phyloP scores from a whole-genome alignment of 805 yeast genomes.

The Wickerhamomyces bisporus region DNA sequence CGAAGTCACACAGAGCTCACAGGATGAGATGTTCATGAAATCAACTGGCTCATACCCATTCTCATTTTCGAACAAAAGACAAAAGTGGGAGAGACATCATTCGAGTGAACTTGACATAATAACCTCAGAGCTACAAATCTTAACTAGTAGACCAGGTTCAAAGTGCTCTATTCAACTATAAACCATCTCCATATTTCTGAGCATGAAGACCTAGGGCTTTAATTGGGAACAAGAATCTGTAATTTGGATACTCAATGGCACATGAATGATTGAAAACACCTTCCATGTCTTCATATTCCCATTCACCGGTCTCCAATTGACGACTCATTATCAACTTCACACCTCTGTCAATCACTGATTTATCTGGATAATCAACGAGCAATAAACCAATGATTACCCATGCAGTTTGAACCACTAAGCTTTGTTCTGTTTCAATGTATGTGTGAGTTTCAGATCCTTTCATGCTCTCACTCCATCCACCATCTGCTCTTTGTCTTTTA shows the following conservation, averaged over 20 bases:
- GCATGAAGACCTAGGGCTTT: slow-evolving; percentile 83
- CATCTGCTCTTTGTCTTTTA: slow-evolving; percentile 72
- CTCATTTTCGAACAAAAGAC: no score
- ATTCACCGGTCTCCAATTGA: slow-evolving; percentile 76
- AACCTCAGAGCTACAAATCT: slow-evolving; percentile 9
- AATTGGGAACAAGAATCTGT: slow-evolving; percentile 82
- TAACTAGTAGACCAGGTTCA: slow-evolving; percentile 5
- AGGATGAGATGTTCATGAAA: no score
- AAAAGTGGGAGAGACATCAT: not conserved
- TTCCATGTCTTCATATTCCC: slow-evolving; percentile 79
- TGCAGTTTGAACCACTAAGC: slow-evolving; percentile 83
- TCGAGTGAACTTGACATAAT: slow-evolving; percentile 2
- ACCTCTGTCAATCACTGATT: slow-evolving; percentile 56
- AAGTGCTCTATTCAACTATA: not conserved
- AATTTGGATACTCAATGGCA: slow-evolving; percentile 95
- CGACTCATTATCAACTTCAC: slow-evolving; percentile 55
- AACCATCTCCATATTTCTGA: slow-evolving; percentile 14
- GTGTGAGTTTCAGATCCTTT: slow-evolving; percentile 77
- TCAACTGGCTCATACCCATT: no score
- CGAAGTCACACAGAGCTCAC: not conserved
- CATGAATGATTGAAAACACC: slow-evolving; percentile 95
- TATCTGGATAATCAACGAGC: slow-evolving; percentile 75
- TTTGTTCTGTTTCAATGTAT: slow-evolving; percentile 58
- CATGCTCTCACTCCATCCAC: slow-evolving; percentile 98
- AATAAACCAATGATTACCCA: slow-evolving; percentile 87